Base-by-base conservation (phyloP, 106 monocot species). In the Chionographis japonica region DNA sequence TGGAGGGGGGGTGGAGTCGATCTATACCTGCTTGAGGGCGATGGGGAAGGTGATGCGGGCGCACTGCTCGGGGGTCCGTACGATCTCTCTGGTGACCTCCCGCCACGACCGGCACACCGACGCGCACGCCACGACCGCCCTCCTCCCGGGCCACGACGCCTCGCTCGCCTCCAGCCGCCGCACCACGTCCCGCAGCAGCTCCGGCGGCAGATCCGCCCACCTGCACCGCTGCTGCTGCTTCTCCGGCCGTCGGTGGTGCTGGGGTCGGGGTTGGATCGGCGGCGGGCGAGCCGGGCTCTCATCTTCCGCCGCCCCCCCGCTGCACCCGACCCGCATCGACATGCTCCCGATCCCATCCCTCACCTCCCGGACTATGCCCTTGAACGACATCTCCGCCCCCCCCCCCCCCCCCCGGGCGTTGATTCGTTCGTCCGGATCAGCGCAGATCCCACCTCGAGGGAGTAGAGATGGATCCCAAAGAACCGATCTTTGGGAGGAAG, bases 11-110 rank as follows among this genome's bases (percentile, higher is more conserved):
- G 27, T 0, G 27, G 27, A 27, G 27, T 27, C 11, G 3, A n/a
- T 16, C 52, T 40, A 83, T 46, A 46, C 85, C 89, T 86, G 86
- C 75, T 86, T 90, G 56, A 90, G 78, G 18, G 90, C 86, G 38
- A 90, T 80, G 11, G 86, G 90, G 58, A 90, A 90, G 37, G 90
- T 90, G 74, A 90, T 74, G 54, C 76, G 61, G 66, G 83, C 83
- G 16, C 73, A 90, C 62, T 83, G 60, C 80, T 90, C 83, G 0
- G 77, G 79, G 2, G 90, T 56, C 54, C 40, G 60, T 46, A 90
- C 78, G 4, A 86, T 74, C 68, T 90, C 90, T 62, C 72, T 77
- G 0, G 73, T 80, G 20, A 72, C 53, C 14, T 74, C 83, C 12
- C 90, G 61, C 90, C 90, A 90, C 18, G 80, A 72, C 35, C 78